Base-by-base conservation (phyloP, 1,139 yeast species). In the Diutina sp. region DNA sequence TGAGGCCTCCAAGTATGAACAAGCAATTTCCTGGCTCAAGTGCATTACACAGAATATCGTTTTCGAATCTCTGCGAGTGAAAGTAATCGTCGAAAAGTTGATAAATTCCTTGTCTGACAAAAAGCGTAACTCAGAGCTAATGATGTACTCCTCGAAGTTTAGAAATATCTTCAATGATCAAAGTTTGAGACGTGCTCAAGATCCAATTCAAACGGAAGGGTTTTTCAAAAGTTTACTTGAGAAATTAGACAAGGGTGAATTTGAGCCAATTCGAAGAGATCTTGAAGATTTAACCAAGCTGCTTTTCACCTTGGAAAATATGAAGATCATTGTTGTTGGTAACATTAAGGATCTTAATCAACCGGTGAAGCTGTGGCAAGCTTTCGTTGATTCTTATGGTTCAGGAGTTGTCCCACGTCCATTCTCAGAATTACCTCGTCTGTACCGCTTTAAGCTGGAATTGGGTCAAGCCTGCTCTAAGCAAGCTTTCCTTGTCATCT, bases 1-100 rank as follows among this genome's bases (percentile, higher is more conserved):
- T 54, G 84, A 82, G 62, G 73, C 77, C 8, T 74, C 72, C 9
- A 84, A 90, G 58, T 95, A 91, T 65, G 60, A 65, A 0, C 76
- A 76, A 52, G 93, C 93, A 0, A 82, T 91, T 54, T 78, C 81
- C 35, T 93, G 98, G 99, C 72, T 88, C 47, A 70, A 74, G 47
- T 82, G 83, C 57, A 77, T 88, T 21, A 71, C 90, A 64, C 83
- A 80, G 66, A 76, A 79, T 63, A 78, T 87, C 21, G 77, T 82
- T 5, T 89, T 89, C 67, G 96, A 91, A 58, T 83, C 81, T 59
- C 77, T 81, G 18, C 78, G 98, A 66, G 79, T 90, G 28, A 78
- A 77, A 60, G 82, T 89, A 30, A 76, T 86, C 30, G 67, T 91
- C 55, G 96, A 90, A 61, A 89, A 88, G 64, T 75, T 86, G 55